Evolutionary conservation across 805 yeast genomes (phyloP).

Genomic region (Lipomyces lipofer): DNA sequence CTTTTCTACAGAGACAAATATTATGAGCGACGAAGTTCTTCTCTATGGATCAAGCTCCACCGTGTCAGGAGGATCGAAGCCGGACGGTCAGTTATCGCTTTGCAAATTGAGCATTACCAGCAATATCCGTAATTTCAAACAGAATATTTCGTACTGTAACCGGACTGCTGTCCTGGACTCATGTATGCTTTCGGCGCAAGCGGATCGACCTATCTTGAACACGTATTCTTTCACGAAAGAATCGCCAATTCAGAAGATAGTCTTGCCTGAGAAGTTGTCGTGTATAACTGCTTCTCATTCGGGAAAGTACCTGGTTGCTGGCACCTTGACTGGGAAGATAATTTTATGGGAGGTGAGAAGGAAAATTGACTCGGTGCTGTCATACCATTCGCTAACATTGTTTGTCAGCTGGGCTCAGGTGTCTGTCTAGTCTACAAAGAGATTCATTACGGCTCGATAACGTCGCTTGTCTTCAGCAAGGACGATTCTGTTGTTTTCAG

Average conservation of each 20-base stretch:
- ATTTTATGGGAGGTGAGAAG: constrained; percentile 70
- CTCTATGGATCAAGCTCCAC: constrained; percentile 5
- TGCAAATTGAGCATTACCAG: constrained; percentile 3
- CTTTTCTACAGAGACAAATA: not conserved
- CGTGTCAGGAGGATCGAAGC: constrained; percentile 12
- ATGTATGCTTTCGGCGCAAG: constrained; percentile 13
- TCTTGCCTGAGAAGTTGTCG: constrained; percentile 75
- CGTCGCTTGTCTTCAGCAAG: constrained; percentile 56
- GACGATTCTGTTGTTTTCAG: constrained; percentile 70
- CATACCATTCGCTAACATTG: not conserved
- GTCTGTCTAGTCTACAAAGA: constrained; percentile 68
- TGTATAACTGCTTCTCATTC: constrained; percentile 52
- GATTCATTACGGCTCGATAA: constrained; percentile 79
- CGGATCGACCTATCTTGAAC: constrained; percentile 17
- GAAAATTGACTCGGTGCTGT: not conserved
- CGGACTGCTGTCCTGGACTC: constrained; percentile 6
- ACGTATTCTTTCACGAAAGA: constrained; percentile 18
- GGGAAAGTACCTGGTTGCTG: constrained; percentile 59
- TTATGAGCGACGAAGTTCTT: constrained; percentile 15
- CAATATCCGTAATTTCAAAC: constrained; percentile 17
- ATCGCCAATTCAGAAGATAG: constrained; percentile 53
- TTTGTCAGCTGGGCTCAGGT: constrained; percentile 58
- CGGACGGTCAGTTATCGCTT: constrained; percentile 12
- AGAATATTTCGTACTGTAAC: constrained; percentile 10
- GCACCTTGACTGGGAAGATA: constrained; percentile 71